A percentile compares a stretch with the other conserved stretches of the same genome.
phyloP scores from a whole-genome alignment of 805 yeast species.

The Zygoascus tannicola region DNA sequence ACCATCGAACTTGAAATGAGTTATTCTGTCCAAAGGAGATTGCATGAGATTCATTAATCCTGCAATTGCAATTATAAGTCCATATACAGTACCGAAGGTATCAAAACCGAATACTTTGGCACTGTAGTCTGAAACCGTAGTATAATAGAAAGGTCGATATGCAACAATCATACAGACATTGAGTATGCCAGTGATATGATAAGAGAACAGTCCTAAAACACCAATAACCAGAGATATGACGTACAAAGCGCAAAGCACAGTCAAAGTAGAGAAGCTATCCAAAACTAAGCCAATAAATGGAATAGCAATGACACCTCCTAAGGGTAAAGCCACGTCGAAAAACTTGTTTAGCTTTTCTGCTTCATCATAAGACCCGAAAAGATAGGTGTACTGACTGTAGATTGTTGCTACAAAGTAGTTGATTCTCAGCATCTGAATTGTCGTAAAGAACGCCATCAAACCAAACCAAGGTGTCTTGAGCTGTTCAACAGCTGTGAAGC shows the following conservation, averaged over 20 bases:
- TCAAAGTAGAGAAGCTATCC: constrained; percentile 61
- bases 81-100: constrained; percentile 88
- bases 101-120: constrained; percentile 90
- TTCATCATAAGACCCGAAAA: constrained; percentile 41
- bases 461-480: constrained; percentile 60
- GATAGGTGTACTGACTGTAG: constrained; percentile 67
- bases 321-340: constrained; percentile 78
- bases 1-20: constrained; percentile 58
- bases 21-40: constrained; percentile 55
- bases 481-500: constrained; percentile 39
- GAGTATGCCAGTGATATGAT: constrained; percentile 42
- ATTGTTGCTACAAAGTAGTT: constrained; percentile 90
- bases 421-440: constrained; percentile 83
- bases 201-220: constrained; percentile 53
- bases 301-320: constrained; percentile 80
- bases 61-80: constrained; percentile 70
- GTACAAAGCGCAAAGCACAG: constrained; percentile 45
- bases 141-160: constrained; percentile 86
- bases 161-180: constrained; percentile 69
- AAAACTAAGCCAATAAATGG: constrained; percentile 77
- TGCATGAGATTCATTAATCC: constrained; percentile 75
- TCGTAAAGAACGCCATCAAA: constrained; percentile 68
- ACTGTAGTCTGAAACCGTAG: constrained; percentile 83
- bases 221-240: constrained; percentile 56
- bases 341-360: constrained; percentile 59